Conservation (phyloP, 768 basidiomycete species). For the Tricholoma bakamatsutake region DNA sequence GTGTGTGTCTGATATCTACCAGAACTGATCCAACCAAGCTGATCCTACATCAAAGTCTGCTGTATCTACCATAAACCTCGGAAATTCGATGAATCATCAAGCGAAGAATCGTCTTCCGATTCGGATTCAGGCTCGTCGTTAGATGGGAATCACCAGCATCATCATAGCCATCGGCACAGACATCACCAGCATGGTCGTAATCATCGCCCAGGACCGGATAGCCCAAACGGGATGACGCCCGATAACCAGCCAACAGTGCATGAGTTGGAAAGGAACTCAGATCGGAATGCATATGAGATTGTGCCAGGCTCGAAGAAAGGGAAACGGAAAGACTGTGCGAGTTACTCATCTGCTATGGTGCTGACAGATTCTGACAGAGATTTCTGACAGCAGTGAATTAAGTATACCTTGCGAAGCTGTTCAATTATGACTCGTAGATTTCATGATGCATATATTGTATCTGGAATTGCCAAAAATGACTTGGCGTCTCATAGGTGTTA, state of each 20-base stretch:
- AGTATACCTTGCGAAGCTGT: neutral
- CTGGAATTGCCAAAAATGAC: neutral
- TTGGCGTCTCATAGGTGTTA: neutral
- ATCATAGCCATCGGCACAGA: conserved; percentile 9
- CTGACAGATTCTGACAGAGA: neutral
- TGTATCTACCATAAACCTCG: conserved; percentile 90
- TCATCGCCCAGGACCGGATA: conserved; percentile 1
- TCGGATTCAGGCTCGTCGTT: conserved; percentile 39
- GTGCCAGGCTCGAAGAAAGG: conserved; percentile 28
- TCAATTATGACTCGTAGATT: neutral
- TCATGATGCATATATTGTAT: neutral
- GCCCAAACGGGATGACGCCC: conserved; percentile 8
- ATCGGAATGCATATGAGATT: conserved; percentile 48
- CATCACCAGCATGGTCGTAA: conserved; percentile 9
- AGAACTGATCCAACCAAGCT: neutral
- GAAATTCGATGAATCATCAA: conserved; percentile 78
- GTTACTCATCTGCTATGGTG: neutral
- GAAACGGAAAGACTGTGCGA: conserved; percentile 30
- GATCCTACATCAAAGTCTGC: conserved; percentile 55
- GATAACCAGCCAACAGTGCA: conserved; percentile 16
- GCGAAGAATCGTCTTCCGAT: conserved; percentile 47
- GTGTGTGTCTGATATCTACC: conserved; percentile 39
- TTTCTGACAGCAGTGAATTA: neutral
- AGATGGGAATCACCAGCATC: conserved; percentile 14
- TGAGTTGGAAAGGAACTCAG: conserved; percentile 21